Conservation (phyloP, 768 basidiomycete genomes). For the Clavulina sp. region DNA sequence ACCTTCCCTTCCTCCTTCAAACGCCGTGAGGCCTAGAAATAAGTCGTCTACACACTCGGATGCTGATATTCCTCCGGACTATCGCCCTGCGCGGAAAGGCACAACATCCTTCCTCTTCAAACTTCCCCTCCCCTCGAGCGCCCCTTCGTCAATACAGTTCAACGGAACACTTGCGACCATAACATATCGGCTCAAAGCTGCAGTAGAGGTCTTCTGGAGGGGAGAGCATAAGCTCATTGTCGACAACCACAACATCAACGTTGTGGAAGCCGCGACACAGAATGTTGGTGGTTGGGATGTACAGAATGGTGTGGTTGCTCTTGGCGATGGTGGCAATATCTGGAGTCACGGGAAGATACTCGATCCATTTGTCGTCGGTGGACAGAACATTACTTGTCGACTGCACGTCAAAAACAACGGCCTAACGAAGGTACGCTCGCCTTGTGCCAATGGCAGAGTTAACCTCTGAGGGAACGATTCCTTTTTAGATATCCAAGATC, state of each 20-base stretch:
- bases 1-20: slow-evolving; percentile 64
- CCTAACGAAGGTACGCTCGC: slow-evolving; percentile 42
- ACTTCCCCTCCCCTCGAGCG: slow-evolving; percentile 48
- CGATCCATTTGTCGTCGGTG: slow-evolving; percentile 45
- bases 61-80: slow-evolving; percentile 37
- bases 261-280: slow-evolving; percentile 30
- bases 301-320: slow-evolving; percentile 23
- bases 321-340: slow-evolving; percentile 65
- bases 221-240: slow-evolving; percentile 53
- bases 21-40: slow-evolving; percentile 56
- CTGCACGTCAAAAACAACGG: slow-evolving; percentile 73
- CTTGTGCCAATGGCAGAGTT: slow-evolving; percentile 2
- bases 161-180: slow-evolving; percentile 50
- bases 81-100: slow-evolving; percentile 59
- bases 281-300: background rate
- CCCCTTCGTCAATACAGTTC: slow-evolving; percentile 56
- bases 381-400: slow-evolving; percentile 53
- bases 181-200: slow-evolving; percentile 56
- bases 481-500: slow-evolving; percentile 49
- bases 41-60: slow-evolving; percentile 17
- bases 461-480: background rate
- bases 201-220: slow-evolving; percentile 57
- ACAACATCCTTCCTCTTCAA: slow-evolving; percentile 64
- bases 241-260: slow-evolving; percentile 39
- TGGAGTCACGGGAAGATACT: slow-evolving; percentile 56